These are phyloP conservation scores for Lactarius quietus DNA, from an alignment of 768 basidiomycete genomes.

Conservation along the genomic window DNA sequence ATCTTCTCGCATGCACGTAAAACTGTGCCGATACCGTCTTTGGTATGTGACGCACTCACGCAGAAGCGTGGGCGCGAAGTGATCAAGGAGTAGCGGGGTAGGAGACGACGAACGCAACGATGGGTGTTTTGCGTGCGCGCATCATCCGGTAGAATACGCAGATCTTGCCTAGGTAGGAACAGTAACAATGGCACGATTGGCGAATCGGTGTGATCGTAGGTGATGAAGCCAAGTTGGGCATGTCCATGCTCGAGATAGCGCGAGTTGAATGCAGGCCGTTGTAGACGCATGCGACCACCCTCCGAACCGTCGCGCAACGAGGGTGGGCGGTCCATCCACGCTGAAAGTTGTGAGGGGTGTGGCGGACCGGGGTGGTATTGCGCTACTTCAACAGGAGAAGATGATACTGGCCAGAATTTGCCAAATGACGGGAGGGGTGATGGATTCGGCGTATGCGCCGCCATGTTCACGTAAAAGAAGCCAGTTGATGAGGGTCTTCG, in stretches of 20 bases:
- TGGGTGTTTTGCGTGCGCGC: constrained; percentile 68
- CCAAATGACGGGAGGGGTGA: constrained; percentile 85
- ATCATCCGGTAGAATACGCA: constrained; percentile 86
- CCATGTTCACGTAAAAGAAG: constrained; percentile 80
- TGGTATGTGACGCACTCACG: constrained; percentile 91
- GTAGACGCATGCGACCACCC: constrained; percentile 75
- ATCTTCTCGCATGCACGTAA: constrained; percentile 88
- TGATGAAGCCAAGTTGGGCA: constrained; percentile 92
- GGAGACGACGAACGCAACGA: constrained; percentile 85
- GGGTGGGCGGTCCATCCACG: constrained; percentile 75
- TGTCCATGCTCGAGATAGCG: constrained; percentile 87
- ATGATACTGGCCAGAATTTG: constrained; percentile 85
- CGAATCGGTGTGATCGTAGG: constrained; percentile 85
- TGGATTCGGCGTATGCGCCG: constrained; percentile 83
- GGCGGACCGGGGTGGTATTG: constrained; percentile 70
- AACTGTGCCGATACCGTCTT: constrained; percentile 88
- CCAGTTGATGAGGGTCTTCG: constrained; percentile 71
- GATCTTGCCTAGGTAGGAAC: constrained; percentile 95
- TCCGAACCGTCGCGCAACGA: constrained; percentile 77
- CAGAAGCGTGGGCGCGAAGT: constrained; percentile 92
- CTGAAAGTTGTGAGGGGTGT: constrained; percentile 58
- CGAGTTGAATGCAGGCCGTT: constrained; percentile 91
- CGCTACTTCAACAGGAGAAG: constrained; percentile 31
- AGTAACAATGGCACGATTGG: constrained; percentile 92
- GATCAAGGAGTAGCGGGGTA: constrained; percentile 87